A percentile compares a stretch with the other conserved stretches of the same genome.
Conservation (phyloP, 176 grass and related monocot species). For the Oryza coarctata region DNA sequence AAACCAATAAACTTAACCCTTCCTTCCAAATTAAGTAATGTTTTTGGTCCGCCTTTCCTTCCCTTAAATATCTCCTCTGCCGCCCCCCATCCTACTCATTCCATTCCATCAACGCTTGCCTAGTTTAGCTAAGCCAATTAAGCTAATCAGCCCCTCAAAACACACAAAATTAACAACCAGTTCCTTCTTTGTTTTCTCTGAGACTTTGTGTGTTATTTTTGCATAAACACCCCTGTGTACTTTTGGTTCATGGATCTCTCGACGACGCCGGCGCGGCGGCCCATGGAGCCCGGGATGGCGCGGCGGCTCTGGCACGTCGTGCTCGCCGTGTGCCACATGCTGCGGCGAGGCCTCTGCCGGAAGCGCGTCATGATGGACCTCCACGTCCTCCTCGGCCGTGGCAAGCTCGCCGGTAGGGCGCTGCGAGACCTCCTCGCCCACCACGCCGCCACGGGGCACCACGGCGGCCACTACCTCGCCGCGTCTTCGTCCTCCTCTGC, state of each 20-base stretch:
- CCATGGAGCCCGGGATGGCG: conserved; percentile 63
- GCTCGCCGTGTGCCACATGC: conserved; percentile 73
- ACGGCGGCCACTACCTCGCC: neutral
- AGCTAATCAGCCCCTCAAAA: conserved; percentile 10
- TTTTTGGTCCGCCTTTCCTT: conserved; percentile 10
- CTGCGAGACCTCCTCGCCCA: conserved; percentile 50
- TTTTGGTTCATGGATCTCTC: conserved; percentile 26
- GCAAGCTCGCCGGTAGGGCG: conserved; percentile 65
- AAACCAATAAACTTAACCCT: too few relatives aligned
- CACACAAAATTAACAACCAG: neutral
- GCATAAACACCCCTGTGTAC: neutral
- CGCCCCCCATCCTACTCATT: conserved; percentile 22
- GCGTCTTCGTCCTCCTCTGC: conserved; percentile 32
- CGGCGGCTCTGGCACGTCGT: conserved; percentile 79
- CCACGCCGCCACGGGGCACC: conserved; percentile 4
- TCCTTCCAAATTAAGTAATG: conserved; percentile 32
- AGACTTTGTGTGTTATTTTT: neutral
- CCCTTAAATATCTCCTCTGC: conserved; percentile 37
- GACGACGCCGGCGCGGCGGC: conserved; percentile 39
- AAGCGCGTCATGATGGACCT: conserved; percentile 79
- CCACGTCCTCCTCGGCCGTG: conserved; percentile 66
- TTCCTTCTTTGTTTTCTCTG: neutral
- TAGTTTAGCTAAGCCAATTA: conserved; percentile 20
- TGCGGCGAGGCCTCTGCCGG: conserved; percentile 68
- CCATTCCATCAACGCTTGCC: conserved; percentile 22